Evolutionary conservation across 2,329 filamentous ascomycete species (phyloP), one percentile per base, ranked within the genome.

Genomic region (Lithohypha guttulata): DNA sequence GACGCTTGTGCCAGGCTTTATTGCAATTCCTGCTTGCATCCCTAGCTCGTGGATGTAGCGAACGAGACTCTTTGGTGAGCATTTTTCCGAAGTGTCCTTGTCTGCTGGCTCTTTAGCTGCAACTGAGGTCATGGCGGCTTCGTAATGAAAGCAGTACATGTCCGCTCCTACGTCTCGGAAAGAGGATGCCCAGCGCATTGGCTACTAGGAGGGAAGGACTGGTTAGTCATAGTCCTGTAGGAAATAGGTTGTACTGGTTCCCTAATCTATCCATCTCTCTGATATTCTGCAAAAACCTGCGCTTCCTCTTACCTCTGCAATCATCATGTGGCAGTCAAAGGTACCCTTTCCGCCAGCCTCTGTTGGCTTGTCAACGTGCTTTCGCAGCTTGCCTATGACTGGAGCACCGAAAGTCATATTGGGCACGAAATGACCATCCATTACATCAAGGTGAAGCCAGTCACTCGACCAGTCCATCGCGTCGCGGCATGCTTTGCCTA

Each of bases 261-360:
- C n/a, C n/a, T n/a, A n/a, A n/a, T n/a, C n/a, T n/a, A n/a, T n/a
- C 23, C 23, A n/a, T 25, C 23, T 25, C n/a, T 25, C 23, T 7
- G 13, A n/a, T 14, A 7, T 14, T 7, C 17, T 26, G 22, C 20
- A 11, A 9, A 15, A 19, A 6, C 17, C 20, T 27, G 15, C 20
- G 14, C 11, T 26, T 19, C 20, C 34, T 44, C 64, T 52, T 70
- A 89, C 84, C 81, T 98, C 89, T 55, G 85, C 79, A 58, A 98
- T 93, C 91, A 98, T 98, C 91, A 98, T 96, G 65, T 98, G 91
- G 72, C 91, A 98, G 64, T 98, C 91, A 60, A 98, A 98, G 10
- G 89, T 96, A 46, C 91, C 91, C 53, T 79, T 82, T 38, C 83
- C 86, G 51, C 81, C 69, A 22, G 72, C 72, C 36, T 72, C 67